Percentiles rank a stretch among this genome's conserved stretches.
Conservation (phyloP, 129 eudicot genomes). For the Heracleum sosnowskyi region DNA sequence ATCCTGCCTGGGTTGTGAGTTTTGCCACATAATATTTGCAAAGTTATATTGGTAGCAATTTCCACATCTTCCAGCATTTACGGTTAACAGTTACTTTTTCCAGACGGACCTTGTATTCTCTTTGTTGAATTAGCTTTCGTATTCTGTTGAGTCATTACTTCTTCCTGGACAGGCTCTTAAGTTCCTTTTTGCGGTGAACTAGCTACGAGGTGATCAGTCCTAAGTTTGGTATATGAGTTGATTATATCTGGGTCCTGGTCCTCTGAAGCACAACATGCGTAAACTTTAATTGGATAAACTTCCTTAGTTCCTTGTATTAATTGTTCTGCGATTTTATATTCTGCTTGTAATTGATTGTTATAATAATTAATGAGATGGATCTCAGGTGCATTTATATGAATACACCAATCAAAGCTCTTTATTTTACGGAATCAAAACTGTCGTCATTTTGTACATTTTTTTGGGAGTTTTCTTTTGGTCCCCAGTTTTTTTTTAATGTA, state of each 20-base stretch:
- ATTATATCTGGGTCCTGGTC: not conserved
- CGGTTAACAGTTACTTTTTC: not conserved
- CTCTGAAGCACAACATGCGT: not conserved
- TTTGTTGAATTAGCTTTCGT: not conserved
- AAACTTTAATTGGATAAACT: no score
- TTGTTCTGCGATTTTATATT: not conserved
- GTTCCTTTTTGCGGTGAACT: not conserved
- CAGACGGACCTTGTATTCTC: not conserved
- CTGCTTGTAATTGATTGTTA: no score
- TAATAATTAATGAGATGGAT: no score
- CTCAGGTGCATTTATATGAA: no score
- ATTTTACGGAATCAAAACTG: no score
- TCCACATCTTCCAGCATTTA: not conserved
- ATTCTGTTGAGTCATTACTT: not conserved
- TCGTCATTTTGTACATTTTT: no score
- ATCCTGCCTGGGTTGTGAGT: not conserved
- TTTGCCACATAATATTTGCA: not conserved
- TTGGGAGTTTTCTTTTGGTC: no score
- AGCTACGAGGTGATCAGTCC: not conserved
- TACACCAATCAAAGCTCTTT: no score
- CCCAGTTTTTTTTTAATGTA: no score
- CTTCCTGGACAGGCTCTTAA: constrained; percentile 59
- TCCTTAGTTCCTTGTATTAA: not conserved
- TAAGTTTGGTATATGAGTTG: not conserved
- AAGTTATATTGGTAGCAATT: no score